These are phyloP conservation scores for Phytopythium vexans DNA, from an alignment of 352 stramenopile genomes.

Conservation along the genomic window DNA sequence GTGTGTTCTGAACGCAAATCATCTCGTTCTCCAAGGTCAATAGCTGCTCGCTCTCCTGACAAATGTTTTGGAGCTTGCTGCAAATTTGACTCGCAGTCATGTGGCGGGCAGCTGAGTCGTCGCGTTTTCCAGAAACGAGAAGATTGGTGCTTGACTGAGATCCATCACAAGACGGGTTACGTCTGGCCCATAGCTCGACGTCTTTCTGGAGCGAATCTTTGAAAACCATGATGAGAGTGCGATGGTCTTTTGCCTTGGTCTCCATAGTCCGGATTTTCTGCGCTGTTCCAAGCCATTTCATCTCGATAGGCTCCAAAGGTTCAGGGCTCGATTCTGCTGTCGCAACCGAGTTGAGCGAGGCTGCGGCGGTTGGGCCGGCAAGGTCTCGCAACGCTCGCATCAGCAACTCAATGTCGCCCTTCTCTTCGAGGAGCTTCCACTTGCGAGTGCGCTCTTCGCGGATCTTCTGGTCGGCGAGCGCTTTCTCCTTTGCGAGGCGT, in stretches of 20 bases:
- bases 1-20: constrained; percentile 42
- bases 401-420: constrained; percentile 80
- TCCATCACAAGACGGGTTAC: constrained; percentile 3
- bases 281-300: constrained; percentile 54
- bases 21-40: constrained; percentile 60
- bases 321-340: not conserved
- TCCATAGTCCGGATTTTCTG: constrained; percentile 64
- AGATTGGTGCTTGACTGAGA: constrained; percentile 26
- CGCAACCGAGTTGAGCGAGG: not conserved
- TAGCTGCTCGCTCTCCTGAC: constrained; percentile 68
- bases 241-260: constrained; percentile 70
- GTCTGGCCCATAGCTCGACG: constrained; percentile 65
- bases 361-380: constrained; percentile 10
- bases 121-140: constrained; percentile 28
- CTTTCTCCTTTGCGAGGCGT: constrained; percentile 74
- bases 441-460: constrained; percentile 79
- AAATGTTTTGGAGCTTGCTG: constrained; percentile 80
- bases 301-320: constrained; percentile 34
- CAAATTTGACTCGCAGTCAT: constrained; percentile 80
- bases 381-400: constrained; percentile 71
- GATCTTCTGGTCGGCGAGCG: constrained; percentile 72
- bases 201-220: constrained; percentile 81
- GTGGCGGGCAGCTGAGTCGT: constrained; percentile 66
- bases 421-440: constrained; percentile 83
- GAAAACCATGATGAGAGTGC: constrained; percentile 81